phyloP scores from a whole-genome alignment of 1,284 basidiomycete genomes.

The Ustilago trichophora region DNA sequence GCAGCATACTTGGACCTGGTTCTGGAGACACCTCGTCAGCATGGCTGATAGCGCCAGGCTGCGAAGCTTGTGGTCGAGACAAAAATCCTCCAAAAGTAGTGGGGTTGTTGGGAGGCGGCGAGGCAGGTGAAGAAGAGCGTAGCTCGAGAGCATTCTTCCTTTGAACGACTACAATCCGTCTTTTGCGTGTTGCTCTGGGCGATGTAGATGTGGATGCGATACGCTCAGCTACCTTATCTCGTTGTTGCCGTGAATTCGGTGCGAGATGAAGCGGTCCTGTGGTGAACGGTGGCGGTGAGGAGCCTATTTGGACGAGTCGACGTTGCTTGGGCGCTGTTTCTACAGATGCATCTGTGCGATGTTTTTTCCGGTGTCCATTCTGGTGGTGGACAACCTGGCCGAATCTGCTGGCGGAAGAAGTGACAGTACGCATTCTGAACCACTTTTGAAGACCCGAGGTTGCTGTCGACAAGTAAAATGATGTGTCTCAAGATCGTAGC shows the following conservation, averaged over 20 bases:
- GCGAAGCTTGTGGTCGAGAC: background rate
- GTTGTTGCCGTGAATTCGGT: background rate
- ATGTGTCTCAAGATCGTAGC: no score
- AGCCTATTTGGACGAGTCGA: constrained; percentile 15
- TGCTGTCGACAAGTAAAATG: no score
- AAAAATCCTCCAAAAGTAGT: no score
- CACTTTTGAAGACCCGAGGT: no score
- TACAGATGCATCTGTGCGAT: background rate
- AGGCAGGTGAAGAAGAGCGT: constrained; percentile 17
- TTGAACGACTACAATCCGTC: constrained; percentile 3
- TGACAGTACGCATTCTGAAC: no score
- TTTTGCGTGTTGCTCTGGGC: constrained; percentile 6
- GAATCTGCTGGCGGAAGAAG: no score
- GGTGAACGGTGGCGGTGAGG: constrained; percentile 26
- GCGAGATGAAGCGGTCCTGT: constrained; percentile 9
- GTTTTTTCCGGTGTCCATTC: background rate
- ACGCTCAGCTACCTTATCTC: background rate
- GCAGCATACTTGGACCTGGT: background rate
- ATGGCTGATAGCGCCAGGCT: background rate
- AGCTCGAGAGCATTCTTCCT: constrained; percentile 9
- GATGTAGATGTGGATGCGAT: background rate
- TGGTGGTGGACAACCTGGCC: no score
- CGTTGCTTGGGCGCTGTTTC: constrained; percentile 11
- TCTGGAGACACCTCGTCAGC: background rate
- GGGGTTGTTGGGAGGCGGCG: background rate